Percentiles rank a stretch among this genome's conserved stretches.
Evolutionary conservation across 495 filamentous ascomycete genomes (phyloP).

Genomic region (Penicillium chermesinum): DNA sequence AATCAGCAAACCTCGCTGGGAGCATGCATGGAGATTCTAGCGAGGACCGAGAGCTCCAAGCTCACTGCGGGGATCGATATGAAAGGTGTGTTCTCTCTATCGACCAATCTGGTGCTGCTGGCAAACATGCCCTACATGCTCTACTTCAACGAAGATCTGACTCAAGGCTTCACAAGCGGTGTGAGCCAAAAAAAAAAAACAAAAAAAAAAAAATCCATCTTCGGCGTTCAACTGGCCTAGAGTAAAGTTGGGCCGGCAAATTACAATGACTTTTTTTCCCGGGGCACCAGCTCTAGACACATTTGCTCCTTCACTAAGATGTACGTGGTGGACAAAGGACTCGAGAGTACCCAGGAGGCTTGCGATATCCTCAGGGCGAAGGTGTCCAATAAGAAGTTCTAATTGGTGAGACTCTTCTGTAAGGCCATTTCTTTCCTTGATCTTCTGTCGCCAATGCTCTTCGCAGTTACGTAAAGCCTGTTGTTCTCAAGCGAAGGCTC

Average conservation of each 20-base stretch:
- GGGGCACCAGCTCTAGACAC: conserved; percentile 20
- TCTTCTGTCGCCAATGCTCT: too few relatives aligned
- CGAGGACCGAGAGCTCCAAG: background rate
- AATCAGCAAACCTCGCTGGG: conserved; percentile 6
- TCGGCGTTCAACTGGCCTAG: conserved; percentile 12
- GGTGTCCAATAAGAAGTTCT: conserved; percentile 35
- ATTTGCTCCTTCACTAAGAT: conserved; percentile 25
- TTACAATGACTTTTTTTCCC: conserved; percentile 30
- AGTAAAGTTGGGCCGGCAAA: conserved; percentile 24
- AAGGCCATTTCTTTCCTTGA: background rate
- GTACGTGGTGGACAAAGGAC: conserved; percentile 29
- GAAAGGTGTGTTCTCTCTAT: background rate
- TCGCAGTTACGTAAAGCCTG: too few relatives aligned
- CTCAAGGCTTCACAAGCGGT: conserved; percentile 2
- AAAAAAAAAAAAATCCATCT: conserved; percentile 14
- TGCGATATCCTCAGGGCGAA: conserved; percentile 28
- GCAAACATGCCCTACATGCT: background rate
- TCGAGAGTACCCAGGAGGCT: conserved; percentile 31
- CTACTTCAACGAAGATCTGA: background rate
- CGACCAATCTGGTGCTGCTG: background rate
- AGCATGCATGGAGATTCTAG: conserved; percentile 15
- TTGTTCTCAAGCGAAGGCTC: too few relatives aligned
- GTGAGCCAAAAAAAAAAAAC: too few relatives aligned
- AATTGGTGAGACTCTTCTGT: conserved; percentile 11
- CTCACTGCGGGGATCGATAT: conserved; percentile 11